Conservation (phyloP, 257 asterid genomes). For the Jacaranda mimosifolia region DNA sequence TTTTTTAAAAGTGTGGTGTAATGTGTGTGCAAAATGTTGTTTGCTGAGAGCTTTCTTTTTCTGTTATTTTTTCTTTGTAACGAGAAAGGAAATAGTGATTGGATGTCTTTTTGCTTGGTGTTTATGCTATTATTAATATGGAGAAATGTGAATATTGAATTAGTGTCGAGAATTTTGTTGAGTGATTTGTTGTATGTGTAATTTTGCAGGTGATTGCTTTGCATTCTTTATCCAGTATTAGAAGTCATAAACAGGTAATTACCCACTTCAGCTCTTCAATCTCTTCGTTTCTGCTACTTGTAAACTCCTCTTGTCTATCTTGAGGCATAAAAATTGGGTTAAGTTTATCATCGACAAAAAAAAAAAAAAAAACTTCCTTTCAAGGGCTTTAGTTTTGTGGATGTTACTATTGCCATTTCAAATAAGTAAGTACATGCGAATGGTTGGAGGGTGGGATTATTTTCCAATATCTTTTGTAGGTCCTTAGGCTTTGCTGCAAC, state of each 20-base stretch:
- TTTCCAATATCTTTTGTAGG: not conserved
- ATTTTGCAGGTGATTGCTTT: not conserved
- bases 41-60: not conserved
- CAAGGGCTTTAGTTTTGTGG: not conserved
- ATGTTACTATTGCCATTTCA: not conserved
- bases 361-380: not conserved
- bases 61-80: not conserved
- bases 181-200: not conserved
- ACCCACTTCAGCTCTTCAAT: not conserved
- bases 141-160: constrained; percentile 7
- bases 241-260: not conserved
- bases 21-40: not conserved
- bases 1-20: not conserved
- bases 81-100: not conserved
- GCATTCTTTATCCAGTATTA: not conserved
- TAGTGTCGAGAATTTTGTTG: not conserved
- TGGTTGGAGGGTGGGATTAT: too few relatives aligned
- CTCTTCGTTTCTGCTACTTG: not conserved
- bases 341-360: not conserved
- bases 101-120: not conserved
- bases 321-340: not conserved
- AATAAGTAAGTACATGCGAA: too few relatives aligned
- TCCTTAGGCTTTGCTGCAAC: not conserved
- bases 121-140: not conserved
- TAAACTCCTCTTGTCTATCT: not conserved